These are phyloP conservation scores for Clarireedia homoeocarpa DNA, from an alignment of 2,329 filamentous ascomycete genomes.

Conservation along the genomic window DNA sequence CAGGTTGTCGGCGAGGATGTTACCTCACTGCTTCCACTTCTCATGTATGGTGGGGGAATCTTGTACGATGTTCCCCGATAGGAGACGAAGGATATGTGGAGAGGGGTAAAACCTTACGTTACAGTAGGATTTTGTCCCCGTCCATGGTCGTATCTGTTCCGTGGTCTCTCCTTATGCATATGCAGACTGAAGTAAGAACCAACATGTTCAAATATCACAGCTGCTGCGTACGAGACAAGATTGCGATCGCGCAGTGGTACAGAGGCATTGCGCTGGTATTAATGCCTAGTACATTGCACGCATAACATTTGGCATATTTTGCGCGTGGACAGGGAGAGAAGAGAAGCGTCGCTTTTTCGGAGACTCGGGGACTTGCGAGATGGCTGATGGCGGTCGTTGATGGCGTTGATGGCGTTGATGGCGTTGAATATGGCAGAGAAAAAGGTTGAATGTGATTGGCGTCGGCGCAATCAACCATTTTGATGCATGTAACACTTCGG, in stretches of 20 bases:
- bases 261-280: background rate
- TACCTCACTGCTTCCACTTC: background rate
- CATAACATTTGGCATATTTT: background rate
- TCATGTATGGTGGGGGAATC: background rate
- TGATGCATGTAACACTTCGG: background rate
- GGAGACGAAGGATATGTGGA: background rate
- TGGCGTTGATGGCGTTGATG: background rate
- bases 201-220: too few relatives aligned
- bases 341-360: conserved; percentile 4
- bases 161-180: background rate
- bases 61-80: background rate
- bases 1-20: conserved; percentile 6
- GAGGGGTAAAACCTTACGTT: background rate
- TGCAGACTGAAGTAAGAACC: background rate
- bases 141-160: too few relatives aligned
- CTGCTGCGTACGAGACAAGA: background rate
- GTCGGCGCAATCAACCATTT: too few relatives aligned
- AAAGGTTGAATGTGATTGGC: too few relatives aligned
- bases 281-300: background rate
- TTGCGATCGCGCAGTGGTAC: background rate
- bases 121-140: background rate
- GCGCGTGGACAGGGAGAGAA: background rate
- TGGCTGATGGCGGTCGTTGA: background rate
- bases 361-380: conserved; percentile 9
- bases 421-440: background rate